These are phyloP conservation scores for Stephanodiscus triporus DNA, from an alignment of 108 stramenopile genomes.

Conservation along the genomic window DNA sequence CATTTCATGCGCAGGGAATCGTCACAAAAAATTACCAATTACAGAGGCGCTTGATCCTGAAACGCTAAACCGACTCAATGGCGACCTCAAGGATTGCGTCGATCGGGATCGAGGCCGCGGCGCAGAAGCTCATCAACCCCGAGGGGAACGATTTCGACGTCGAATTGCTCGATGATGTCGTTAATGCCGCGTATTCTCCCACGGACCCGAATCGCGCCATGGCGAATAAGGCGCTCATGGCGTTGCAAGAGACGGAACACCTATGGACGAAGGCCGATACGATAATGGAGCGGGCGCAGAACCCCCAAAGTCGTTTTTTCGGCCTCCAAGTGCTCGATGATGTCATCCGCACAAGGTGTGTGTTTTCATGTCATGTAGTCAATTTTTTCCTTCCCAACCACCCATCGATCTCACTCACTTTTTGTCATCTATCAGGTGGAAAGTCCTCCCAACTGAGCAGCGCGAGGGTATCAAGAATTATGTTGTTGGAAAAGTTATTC, in stretches of 20 bases:
- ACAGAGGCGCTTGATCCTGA: background rate
- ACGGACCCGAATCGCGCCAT: slow-evolving; percentile 73
- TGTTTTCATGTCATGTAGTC: background rate
- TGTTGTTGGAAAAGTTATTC: slow-evolving; percentile 95
- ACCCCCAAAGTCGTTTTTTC: slow-evolving; percentile 88
- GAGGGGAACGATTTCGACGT: slow-evolving; percentile 82
- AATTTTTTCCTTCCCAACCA: background rate
- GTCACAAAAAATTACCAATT: background rate
- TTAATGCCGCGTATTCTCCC: slow-evolving; percentile 84
- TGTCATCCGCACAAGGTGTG: slow-evolving; percentile 85
- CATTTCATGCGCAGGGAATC: background rate
- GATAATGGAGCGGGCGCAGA: slow-evolving; percentile 82
- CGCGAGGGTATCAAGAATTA: slow-evolving; percentile 97
- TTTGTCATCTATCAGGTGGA: slow-evolving; percentile 68
- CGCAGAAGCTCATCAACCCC: slow-evolving; percentile 48
- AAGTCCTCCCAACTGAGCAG: slow-evolving; percentile 88
- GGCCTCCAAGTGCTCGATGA: slow-evolving; percentile 89
- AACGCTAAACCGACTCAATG: background rate
- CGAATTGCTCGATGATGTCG: slow-evolving; percentile 78
- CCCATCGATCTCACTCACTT: background rate
- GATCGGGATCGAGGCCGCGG: slow-evolving; percentile 42
- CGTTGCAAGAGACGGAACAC: slow-evolving; percentile 81
- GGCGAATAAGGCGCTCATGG: slow-evolving; percentile 92
- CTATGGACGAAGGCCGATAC: slow-evolving; percentile 87
- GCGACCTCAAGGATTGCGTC: background rate